These are phyloP conservation scores for Zymoseptoria tritici DNA, from an alignment of 2,329 filamentous ascomycete species.

Conservation along the genomic window DNA sequence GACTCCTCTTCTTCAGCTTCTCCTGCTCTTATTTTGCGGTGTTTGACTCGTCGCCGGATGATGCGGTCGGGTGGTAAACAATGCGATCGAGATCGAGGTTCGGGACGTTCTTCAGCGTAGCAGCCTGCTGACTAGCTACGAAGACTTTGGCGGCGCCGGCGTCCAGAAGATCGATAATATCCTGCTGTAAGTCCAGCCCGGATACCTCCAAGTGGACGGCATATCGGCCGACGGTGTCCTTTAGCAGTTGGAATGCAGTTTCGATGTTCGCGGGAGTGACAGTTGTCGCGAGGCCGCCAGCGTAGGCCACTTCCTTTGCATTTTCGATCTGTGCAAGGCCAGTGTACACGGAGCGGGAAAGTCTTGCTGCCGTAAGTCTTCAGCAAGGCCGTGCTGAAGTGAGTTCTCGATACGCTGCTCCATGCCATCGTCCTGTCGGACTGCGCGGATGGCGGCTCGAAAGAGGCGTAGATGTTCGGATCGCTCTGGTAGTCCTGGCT, in stretches of 20 bases:
- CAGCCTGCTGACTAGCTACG: slow-evolving; percentile 63
- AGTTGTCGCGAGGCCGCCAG: slow-evolving; percentile 51
- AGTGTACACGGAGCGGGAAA: slow-evolving; percentile 26
- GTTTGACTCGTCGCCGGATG: slow-evolving; percentile 35
- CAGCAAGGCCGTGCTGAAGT: too few relatives aligned
- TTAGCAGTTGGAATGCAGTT: slow-evolving; percentile 46
- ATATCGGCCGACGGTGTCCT: slow-evolving; percentile 48
- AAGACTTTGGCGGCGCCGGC: slow-evolving; percentile 79
- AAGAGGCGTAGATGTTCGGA: too few relatives aligned
- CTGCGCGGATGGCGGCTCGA: too few relatives aligned
- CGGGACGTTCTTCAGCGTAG: slow-evolving; percentile 44
- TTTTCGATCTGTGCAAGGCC: slow-evolving; percentile 44
- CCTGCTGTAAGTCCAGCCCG: slow-evolving; percentile 58
- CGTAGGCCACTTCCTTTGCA: slow-evolving; percentile 44
- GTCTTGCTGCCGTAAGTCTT: too few relatives aligned
- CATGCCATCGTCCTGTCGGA: too few relatives aligned
- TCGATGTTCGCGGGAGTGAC: slow-evolving; percentile 41
- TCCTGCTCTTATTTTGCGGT: too few relatives aligned
- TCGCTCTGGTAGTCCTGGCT: too few relatives aligned
- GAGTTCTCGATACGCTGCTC: too few relatives aligned
- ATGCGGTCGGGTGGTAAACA: slow-evolving; percentile 41
- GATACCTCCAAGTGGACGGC: slow-evolving; percentile 71
- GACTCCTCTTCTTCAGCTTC: too few relatives aligned
- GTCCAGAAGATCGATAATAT: slow-evolving; percentile 75
- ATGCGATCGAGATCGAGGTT: slow-evolving; percentile 50